These are phyloP conservation scores for Zea luxurians DNA, from an alignment of 176 grass and related monocot genomes.

Conservation along the genomic window DNA sequence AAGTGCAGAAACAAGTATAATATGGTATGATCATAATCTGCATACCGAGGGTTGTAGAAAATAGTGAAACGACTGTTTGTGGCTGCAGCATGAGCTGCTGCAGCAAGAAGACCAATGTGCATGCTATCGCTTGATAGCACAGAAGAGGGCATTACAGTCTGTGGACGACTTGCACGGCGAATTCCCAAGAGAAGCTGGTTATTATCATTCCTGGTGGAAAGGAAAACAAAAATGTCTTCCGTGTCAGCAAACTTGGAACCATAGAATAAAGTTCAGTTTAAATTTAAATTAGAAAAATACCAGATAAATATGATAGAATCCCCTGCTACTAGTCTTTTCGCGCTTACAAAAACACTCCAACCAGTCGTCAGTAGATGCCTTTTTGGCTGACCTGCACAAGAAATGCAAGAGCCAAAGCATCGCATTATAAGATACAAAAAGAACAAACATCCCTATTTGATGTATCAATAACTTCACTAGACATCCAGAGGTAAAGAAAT, in stretches of 20 bases:
- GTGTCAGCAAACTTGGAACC: background rate
- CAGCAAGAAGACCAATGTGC: conserved; percentile 98
- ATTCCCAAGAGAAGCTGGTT: conserved; percentile 93
- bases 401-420: conserved; percentile 23
- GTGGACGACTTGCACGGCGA: conserved; percentile 77
- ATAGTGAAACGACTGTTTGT: conserved; percentile 97
- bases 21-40: conserved; percentile 12
- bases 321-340: conserved; percentile 78
- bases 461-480: conserved; percentile 18
- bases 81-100: conserved; percentile 92
- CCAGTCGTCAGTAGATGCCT: conserved; percentile 94
- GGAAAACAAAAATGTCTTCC: conserved; percentile 22
- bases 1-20: conserved; percentile 8
- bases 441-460: background rate
- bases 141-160: conserved; percentile 92
- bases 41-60: conserved; percentile 90
- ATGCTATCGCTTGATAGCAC: conserved; percentile 94
- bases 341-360: conserved; percentile 97
- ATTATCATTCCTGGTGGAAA: conserved; percentile 72
- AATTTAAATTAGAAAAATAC: conserved; percentile 35
- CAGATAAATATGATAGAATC: conserved; percentile 99
- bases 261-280: background rate
- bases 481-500: background rate
- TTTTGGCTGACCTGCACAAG: conserved; percentile 86
- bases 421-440: conserved; percentile 6